These are phyloP conservation scores for Leptographium procerum DNA, from an alignment of 2,329 filamentous ascomycete genomes.

Conservation along the genomic window DNA sequence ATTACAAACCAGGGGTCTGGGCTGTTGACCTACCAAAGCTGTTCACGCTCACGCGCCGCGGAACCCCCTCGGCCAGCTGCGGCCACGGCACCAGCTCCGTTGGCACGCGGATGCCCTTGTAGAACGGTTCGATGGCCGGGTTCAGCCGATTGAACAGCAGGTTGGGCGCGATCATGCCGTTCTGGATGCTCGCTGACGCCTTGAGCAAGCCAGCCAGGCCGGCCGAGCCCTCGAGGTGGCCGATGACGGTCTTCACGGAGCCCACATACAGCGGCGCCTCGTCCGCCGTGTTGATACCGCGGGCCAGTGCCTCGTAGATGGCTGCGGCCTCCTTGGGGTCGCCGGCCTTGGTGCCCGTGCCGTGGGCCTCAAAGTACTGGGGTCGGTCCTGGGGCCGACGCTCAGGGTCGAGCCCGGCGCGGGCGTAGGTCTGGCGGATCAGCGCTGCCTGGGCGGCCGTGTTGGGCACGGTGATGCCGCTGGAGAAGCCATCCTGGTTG, in stretches of 20 bases:
- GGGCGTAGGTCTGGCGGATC: constrained; percentile 26
- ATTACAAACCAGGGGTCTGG: constrained; percentile 25
- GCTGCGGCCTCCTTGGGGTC: constrained; percentile 30
- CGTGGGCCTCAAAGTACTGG: constrained; percentile 18
- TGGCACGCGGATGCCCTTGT: constrained; percentile 15
- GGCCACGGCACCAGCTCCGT: constrained; percentile 9
- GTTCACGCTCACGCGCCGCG: constrained; percentile 39
- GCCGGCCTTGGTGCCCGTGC: constrained; percentile 30
- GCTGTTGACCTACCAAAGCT: too few species aligned
- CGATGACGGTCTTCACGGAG: constrained; percentile 19
- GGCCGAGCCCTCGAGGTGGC: constrained; percentile 14
- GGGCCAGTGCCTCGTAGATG: constrained; percentile 19
- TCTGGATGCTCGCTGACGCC: constrained; percentile 18
- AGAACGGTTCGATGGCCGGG: constrained; percentile 15
- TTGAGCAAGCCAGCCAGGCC: constrained; percentile 21
- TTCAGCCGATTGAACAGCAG: constrained; percentile 18
- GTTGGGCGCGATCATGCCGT: constrained; percentile 19
- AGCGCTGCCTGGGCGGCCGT: constrained; percentile 24
- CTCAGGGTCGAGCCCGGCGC: constrained; percentile 23
- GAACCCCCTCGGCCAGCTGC: constrained; percentile 22
- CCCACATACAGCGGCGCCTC: constrained; percentile 16
- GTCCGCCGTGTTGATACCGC: not conserved
- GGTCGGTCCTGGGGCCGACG: constrained; percentile 15
- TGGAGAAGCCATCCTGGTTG: constrained; percentile 24
- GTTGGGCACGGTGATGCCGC: constrained; percentile 26